Conservation (phyloP, 1,284 basidiomycete genomes). For the Heterobasidion occidentale region DNA sequence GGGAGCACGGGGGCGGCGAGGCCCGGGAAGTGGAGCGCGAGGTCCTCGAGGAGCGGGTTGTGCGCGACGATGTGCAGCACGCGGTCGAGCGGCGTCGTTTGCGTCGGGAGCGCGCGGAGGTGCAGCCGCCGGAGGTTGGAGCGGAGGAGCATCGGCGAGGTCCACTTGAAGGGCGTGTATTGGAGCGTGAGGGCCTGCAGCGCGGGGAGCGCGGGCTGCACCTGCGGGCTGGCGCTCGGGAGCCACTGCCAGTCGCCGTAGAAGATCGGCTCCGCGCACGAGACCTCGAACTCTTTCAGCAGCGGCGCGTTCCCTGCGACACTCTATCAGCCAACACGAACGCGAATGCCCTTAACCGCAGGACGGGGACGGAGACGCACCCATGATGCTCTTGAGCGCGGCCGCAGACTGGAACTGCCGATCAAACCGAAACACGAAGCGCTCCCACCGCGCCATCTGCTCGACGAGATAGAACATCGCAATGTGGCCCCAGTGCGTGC, state of each 20-base stretch:
- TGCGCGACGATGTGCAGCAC: slow-evolving; percentile 51
- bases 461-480: slow-evolving; percentile 68
- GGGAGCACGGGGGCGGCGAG: slow-evolving; percentile 56
- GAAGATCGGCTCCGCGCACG: slow-evolving; percentile 55
- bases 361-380: slow-evolving; percentile 28
- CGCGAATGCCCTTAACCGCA: background rate
- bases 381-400: slow-evolving; percentile 60
- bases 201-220: slow-evolving; percentile 32
- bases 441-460: slow-evolving; percentile 72
- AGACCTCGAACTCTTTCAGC: slow-evolving; percentile 67
- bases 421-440: slow-evolving; percentile 72
- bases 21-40: slow-evolving; percentile 53
- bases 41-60: slow-evolving; percentile 45
- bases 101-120: slow-evolving; percentile 55
- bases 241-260: slow-evolving; percentile 66
- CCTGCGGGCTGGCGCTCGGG: slow-evolving; percentile 37
- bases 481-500: slow-evolving; percentile 69
- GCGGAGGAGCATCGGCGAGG: slow-evolving; percentile 50
- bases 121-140: slow-evolving; percentile 47
- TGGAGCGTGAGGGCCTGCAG: slow-evolving; percentile 53
- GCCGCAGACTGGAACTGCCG: slow-evolving; percentile 62
- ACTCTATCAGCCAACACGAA: background rate
- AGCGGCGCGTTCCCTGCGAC: slow-evolving; percentile 57
- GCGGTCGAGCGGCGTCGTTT: slow-evolving; percentile 55
- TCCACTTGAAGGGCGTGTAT: slow-evolving; percentile 69